These are phyloP conservation scores for Bacidia rubella DNA, from an alignment of 495 filamentous ascomycete genomes.

Conservation along the genomic window DNA sequence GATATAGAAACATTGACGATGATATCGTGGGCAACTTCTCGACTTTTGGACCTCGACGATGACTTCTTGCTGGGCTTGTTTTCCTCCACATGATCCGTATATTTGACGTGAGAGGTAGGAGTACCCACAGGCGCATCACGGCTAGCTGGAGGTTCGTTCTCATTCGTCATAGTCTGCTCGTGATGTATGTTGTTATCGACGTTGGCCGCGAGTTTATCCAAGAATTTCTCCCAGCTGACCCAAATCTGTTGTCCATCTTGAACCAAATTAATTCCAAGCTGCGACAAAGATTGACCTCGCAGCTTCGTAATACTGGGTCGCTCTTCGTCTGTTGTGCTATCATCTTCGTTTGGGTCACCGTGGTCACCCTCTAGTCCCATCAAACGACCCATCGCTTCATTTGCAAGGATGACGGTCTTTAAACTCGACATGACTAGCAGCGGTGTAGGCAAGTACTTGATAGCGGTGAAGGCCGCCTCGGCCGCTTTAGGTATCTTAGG, in stretches of 20 bases:
- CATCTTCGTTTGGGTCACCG: slow-evolving; percentile 8
- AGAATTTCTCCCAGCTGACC: slow-evolving; percentile 33
- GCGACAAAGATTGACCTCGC: slow-evolving; percentile 40
- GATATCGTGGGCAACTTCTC: slow-evolving; percentile 30
- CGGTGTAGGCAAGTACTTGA: slow-evolving; percentile 58
- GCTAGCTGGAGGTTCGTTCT: slow-evolving; percentile 5
- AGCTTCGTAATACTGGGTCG: slow-evolving; percentile 31
- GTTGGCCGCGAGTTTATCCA: slow-evolving; percentile 37
- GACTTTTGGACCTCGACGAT: slow-evolving; percentile 2
- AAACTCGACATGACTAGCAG: slow-evolving; percentile 44
- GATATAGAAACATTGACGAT: slow-evolving; percentile 45
- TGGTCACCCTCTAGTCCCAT: slow-evolving; percentile 33
- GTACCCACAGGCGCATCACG: not conserved
- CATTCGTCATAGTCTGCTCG: not conserved
- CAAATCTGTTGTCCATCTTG: slow-evolving; percentile 35
- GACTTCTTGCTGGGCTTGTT: not conserved
- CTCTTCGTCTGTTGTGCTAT: slow-evolving; percentile 9
- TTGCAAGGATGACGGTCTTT: slow-evolving; percentile 55
- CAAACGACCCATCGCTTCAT: slow-evolving; percentile 55
- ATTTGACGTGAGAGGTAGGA: not conserved
- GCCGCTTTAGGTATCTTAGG: slow-evolving; percentile 10
- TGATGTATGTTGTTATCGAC: slow-evolving; percentile 21
- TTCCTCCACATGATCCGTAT: not conserved
- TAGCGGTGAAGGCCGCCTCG: slow-evolving; percentile 42
- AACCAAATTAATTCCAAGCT: slow-evolving; percentile 49